Conservation (phyloP, 352 stramenopile species). For the Phytophthora vignae region DNA sequence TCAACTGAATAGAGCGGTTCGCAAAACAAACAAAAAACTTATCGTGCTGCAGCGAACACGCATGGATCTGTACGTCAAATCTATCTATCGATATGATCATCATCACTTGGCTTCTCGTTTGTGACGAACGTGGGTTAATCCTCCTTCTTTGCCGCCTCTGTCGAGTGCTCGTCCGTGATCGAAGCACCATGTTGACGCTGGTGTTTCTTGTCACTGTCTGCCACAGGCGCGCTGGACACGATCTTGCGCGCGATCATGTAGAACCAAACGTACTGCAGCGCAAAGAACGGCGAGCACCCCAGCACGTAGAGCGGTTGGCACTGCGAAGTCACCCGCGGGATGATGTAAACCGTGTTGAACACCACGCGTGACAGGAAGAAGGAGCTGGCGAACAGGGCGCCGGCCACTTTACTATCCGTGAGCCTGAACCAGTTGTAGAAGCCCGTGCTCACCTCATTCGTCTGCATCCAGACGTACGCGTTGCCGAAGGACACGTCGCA, state of each 20-base stretch:
- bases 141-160: constrained; percentile 30
- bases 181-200: not conserved
- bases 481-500: constrained; percentile 65
- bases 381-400: constrained; percentile 58
- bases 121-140: not conserved
- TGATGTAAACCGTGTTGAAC: constrained; percentile 76
- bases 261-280: constrained; percentile 82
- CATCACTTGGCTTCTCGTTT: no score
- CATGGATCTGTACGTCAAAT: no score
- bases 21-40: no score
- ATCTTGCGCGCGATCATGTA: constrained; percentile 77
- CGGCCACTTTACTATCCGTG: constrained; percentile 63
- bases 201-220: constrained; percentile 7
- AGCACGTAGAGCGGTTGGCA: constrained; percentile 67
- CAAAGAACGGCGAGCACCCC: constrained; percentile 70
- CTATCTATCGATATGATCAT: no score
- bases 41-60: no score
- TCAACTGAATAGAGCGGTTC: no score
- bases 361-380: constrained; percentile 79
- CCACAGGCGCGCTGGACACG: constrained; percentile 11
- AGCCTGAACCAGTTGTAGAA: constrained; percentile 88
- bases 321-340: constrained; percentile 48
- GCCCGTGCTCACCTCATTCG: constrained; percentile 80
- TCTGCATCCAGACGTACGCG: constrained; percentile 86
- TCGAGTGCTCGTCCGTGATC: not conserved